Evolutionary conservation across 1,139 yeast genomes (phyloP), one percentile per base, ranked within the genome.

Genomic region (Yamadazyma dendronema): DNA sequence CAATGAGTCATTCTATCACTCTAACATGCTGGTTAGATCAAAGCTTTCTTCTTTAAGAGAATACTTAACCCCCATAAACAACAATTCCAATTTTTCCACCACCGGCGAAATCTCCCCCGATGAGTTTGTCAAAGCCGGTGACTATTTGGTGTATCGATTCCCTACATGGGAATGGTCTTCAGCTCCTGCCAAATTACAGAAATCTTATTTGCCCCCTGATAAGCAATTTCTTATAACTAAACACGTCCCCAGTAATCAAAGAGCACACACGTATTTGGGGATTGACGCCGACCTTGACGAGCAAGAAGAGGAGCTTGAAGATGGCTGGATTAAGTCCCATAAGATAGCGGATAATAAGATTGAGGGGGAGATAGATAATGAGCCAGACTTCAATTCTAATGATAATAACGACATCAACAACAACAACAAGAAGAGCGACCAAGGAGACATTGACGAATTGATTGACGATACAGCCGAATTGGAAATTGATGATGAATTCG

Each of bases 131-230:
- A 71, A 67, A 38, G 96, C 97, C 4, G 97, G 97, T n/a, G 96
- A 90, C 54, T 89, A 86, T 57, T 65, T 92, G 43, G 92, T 83
- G 26, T 81, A 79, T 61, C 86, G 86, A 68, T 92, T 94, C 59
- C 97, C 98, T 2, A 94, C 97, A 0, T 92, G 99, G 98, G 79
- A 81, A 46, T 92, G 99, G 98, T 72, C 83, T 6, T 66, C 81
- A 3, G 81, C 88, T 8, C 83, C 94, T 15, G 67, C 74, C 9
- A 76, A 74, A 50, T 67, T 71, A 40, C 74, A 63, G 37, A 77
- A 85, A 48, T 83, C 79, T 44, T 92, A 88, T 52, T 65, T 92
- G 44, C 98, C 98, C 0, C 62, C 67, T 1, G 92, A 87, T 48
- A 92, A 88, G 61, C 98, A 92, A 61, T 87, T 74, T 48, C 65